These are phyloP conservation scores for barrel medic (Medicago truncatula) DNA, from an alignment of 306 rosid genomes.

Conservation along the genomic window MtrunA17r5.0-ANR NC_053042.1:45133501-45134000, in stretches of 20 bases:
- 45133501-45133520: too few species aligned
- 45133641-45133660: background rate
- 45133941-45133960: background rate
- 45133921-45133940: background rate
- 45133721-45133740: background rate
- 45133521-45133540: background rate
- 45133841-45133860: constrained; percentile 54
- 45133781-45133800: background rate
- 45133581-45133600: background rate
- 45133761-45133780: background rate
- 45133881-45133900: constrained; percentile 40
- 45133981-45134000: constrained; percentile 30
- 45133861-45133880: constrained; percentile 58
- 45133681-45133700: constrained; percentile 30
- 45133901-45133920: constrained; percentile 58
- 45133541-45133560: background rate
- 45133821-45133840: constrained; percentile 71
- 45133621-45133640: background rate
- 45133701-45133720: background rate
- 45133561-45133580: background rate
- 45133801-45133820: constrained; percentile 81
- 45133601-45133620: background rate
- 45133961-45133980: background rate
- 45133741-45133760: background rate
- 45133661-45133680: background rate